Evolutionary conservation across 108 stramenopile genomes (phyloP), one percentile per base, ranked within the genome.

Genomic region (Skeletonema costatum): DNA sequence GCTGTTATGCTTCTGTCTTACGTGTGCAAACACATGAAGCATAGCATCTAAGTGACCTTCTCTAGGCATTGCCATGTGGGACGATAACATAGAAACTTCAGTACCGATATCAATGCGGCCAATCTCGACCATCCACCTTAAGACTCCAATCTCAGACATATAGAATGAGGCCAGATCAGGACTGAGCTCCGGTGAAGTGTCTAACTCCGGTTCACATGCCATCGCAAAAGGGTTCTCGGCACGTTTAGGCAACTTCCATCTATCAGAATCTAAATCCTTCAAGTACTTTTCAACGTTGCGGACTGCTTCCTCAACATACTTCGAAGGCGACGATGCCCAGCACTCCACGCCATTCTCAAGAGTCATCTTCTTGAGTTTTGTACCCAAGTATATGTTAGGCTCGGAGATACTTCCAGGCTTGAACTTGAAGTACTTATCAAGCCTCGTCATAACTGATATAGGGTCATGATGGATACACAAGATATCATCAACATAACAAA

Each of bases 11-110:
- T 69, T 33, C 25, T 61, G 32, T 11, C n/a, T 19, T 1, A 76
- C 4, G 17, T 71, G 29, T n/a, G 58, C 21, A 32, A 78, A 30
- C 3, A 71, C 53, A 25, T 32, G 67, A 17, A 67, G 74, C 19
- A 77, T 36, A 32, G 73, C 66, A 12, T 85, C 80, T 0, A 87
- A 38, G 33, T 90, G 87, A 9, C 86, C 88, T 19, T 39, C 44
- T 4, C 77, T 16, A 0, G 86, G 73, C 14, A 21, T 14, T 35
- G 60, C 86, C 41, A 77, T 33, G 48, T 70, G 74, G 33, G 39
- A 46, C 12, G 79, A 76, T 46, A 87, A 44, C 9, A 82, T 4
- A n/a, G 84, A 81, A 11, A 83, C 77, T 32, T 73, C 66, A 10
- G 50, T 17, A 2, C 58, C 2, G 12, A 85, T 73, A 41, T 79